phyloP scores from a whole-genome alignment of 1,284 basidiomycete genomes.

The Ustilago bromivora region DNA sequence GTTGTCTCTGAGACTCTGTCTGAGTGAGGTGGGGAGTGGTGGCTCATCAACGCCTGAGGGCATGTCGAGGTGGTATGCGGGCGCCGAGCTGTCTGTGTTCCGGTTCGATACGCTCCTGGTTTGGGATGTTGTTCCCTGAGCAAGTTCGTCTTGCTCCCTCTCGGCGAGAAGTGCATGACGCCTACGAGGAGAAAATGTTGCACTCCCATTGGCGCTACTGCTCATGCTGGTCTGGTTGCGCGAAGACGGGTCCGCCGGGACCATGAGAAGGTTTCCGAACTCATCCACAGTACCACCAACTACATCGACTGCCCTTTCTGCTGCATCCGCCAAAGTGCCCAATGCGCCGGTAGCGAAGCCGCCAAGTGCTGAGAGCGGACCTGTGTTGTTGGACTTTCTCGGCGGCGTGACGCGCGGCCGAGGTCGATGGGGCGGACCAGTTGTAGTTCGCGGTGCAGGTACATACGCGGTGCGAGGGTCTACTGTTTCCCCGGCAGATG shows the following conservation, averaged over 20 bases:
- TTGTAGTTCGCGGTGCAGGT: slow-evolving; percentile 2
- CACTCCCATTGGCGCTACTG: slow-evolving; percentile 9
- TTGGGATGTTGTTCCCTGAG: neutral
- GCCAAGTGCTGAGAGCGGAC: slow-evolving; percentile 44
- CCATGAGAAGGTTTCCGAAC: slow-evolving; percentile 46
- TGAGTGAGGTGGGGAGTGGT: slow-evolving; percentile 39
- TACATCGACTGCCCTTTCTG: slow-evolving; percentile 49
- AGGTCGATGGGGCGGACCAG: slow-evolving; percentile 11
- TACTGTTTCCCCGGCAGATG: neutral
- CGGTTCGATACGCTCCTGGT: neutral
- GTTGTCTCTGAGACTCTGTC: slow-evolving; percentile 22
- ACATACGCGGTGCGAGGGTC: slow-evolving; percentile 7
- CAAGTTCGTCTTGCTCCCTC: slow-evolving; percentile 12
- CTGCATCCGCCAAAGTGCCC: slow-evolving; percentile 43
- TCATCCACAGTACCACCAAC: slow-evolving; percentile 53
- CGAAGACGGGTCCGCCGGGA: slow-evolving; percentile 29
- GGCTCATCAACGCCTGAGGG: slow-evolving; percentile 35
- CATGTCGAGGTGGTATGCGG: slow-evolving; percentile 37
- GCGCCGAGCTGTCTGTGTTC: slow-evolving; percentile 1
- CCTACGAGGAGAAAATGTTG: slow-evolving; percentile 30
- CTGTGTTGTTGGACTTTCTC: slow-evolving; percentile 28
- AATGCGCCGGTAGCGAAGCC: slow-evolving; percentile 48
- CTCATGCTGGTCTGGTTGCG: slow-evolving; percentile 8
- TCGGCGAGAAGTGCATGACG: slow-evolving; percentile 29
- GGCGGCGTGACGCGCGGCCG: slow-evolving; percentile 37